Evolutionary conservation across 2,329 filamentous ascomycete genomes (phyloP).

Genomic region (Calonectria naviculata): DNA sequence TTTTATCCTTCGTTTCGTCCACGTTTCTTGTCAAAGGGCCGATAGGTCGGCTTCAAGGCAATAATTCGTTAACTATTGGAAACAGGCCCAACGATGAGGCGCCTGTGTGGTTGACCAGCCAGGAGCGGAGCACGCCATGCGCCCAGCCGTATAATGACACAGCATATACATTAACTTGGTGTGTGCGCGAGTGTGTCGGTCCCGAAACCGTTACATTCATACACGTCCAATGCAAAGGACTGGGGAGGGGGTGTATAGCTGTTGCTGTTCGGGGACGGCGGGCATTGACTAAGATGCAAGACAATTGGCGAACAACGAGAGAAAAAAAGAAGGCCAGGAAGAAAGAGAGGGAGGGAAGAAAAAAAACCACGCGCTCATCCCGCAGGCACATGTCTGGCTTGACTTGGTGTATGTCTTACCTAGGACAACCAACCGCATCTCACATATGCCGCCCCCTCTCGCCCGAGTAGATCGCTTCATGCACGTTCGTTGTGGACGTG

Average conservation of each 20-base stretch:
- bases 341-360: neutral
- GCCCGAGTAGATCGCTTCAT: constrained; percentile 3
- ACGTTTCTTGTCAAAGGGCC: constrained; percentile 18
- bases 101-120: neutral
- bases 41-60: neutral
- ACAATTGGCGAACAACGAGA: constrained; percentile 4
- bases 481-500: constrained; percentile 13
- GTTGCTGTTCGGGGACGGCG: neutral
- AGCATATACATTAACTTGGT: neutral
- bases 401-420: constrained; percentile 6
- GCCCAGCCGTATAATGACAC: neutral
- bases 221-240: neutral
- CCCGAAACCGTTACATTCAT: neutral
- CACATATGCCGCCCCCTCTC: neutral
- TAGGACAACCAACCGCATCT: constrained; percentile 1
- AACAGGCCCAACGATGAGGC: neutral
- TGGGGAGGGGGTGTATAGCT: neutral
- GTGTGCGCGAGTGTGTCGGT: neutral
- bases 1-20: neutral
- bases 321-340: neutral
- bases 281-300: neutral
- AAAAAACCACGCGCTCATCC: neutral
- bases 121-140: neutral
- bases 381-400: constrained; percentile 3
- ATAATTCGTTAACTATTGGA: neutral